Evolutionary conservation across 768 basidiomycete genomes (phyloP).

Genomic region (Crassisporium funariophilum): DNA sequence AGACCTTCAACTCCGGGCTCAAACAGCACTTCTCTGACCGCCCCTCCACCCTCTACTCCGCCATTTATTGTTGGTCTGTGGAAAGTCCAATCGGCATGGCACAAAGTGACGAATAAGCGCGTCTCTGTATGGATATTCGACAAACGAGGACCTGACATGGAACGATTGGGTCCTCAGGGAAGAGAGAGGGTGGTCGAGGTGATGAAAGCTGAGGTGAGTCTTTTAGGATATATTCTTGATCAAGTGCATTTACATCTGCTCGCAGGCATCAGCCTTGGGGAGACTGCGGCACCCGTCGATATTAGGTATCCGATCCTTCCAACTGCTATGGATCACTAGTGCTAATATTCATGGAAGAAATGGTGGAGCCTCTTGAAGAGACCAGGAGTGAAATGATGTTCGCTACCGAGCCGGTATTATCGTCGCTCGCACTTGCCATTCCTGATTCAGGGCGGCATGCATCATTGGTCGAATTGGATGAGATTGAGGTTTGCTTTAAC

Average conservation of each 20-base stretch:
- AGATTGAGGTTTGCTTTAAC: constrained; percentile 77
- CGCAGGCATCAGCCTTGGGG: constrained; percentile 81
- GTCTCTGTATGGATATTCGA: constrained; percentile 94
- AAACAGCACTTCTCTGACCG: constrained; percentile 23
- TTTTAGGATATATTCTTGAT: constrained; percentile 9
- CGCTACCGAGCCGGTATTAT: constrained; percentile 88
- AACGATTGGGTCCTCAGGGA: constrained; percentile 61
- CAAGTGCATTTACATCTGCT: constrained; percentile 10
- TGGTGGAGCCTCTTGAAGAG: constrained; percentile 97
- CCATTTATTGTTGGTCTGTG: constrained; percentile 81
- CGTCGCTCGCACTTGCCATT: constrained; percentile 79
- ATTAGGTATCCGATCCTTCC: constrained; percentile 53
- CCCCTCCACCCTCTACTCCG: constrained; percentile 47
- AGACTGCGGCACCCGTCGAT: constrained; percentile 92
- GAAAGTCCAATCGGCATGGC: constrained; percentile 83
- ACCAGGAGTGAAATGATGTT: constrained; percentile 87
- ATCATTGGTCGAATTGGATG: constrained; percentile 83
- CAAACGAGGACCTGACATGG: constrained; percentile 75
- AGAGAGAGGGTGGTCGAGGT: constrained; percentile 81
- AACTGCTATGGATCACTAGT: constrained; percentile 2
- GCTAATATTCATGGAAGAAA: constrained; percentile 54
- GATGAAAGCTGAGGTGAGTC: constrained; percentile 84
- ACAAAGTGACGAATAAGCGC: constrained; percentile 87
- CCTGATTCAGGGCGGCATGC: constrained; percentile 58
- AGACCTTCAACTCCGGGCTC: constrained; percentile 52